Evolutionary conservation across 441 rosid genomes (phyloP), one percentile per base, ranked within the genome.

Genomic region (Gossypium armourianum): DNA sequence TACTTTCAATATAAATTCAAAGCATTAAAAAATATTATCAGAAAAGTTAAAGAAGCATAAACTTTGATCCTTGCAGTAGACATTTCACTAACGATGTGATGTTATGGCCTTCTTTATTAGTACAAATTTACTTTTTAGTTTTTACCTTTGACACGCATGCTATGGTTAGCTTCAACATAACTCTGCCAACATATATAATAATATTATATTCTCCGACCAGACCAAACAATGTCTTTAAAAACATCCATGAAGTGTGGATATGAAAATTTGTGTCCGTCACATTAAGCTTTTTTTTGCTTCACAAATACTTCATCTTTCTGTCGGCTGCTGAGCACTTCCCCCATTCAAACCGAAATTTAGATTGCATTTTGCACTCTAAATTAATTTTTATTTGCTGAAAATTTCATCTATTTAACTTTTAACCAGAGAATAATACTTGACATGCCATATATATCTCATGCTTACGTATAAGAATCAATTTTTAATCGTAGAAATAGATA

Each of bases 1-100:
- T 20, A 0, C 1, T 49, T 49, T 10, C 24, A 10, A 1, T 10
- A 1, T 10, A 21, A n/a, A 13, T 58, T 58, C n/a, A 28, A 61
- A 2, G 32, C 10, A 62, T 7, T n/a, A 36, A 12, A 36, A 36
- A 32, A 32, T 32, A 32, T 6, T 32, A 32, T 36, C 43, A 36
- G 43, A 36, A 36, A 36, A 7, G 43, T 7, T 36, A 36, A 28
- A 40, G 61, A 69, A 72, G 69, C 56, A 69, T 8, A 4, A 68
- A 57, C 77, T 65, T 76, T 73, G 56, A 75, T 67, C 62, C 47
- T 19, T 23, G 56, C 64, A 55, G 58, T 29, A 66, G 75, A 52
- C 66, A 47, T 47, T 47, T 28, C 67, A 64, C 71, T 76, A 36
- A 36, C 2, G 43, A 36, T 49, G 36, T 7, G 23, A 29, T 40